A percentile compares a stretch with the other conserved stretches of the same genome.
Conservation (phyloP, 805 yeast species). For the Peterozyma xylosa region DNA sequence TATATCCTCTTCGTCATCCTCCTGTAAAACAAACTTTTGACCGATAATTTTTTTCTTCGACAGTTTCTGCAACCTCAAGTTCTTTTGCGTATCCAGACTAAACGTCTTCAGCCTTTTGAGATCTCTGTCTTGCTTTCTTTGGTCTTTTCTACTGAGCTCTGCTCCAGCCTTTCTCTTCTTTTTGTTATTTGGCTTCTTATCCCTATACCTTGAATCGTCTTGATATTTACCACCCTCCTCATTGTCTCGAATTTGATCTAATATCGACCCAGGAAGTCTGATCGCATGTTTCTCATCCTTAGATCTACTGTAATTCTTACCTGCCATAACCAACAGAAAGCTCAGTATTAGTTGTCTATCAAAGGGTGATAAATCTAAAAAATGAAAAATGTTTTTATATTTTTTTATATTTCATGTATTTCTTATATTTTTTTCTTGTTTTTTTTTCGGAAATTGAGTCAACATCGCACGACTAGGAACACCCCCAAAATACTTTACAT, state of each 20-base stretch:
- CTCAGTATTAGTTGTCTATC: too few relatives aligned
- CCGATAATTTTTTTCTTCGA: constrained; percentile 14
- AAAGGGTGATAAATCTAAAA: too few relatives aligned
- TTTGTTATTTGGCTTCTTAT: constrained; percentile 12
- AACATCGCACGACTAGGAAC: too few relatives aligned
- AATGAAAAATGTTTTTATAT: too few relatives aligned
- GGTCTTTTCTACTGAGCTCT: constrained; percentile 24
- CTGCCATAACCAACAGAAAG: too few relatives aligned
- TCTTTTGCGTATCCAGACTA: not conserved
- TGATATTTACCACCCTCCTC: constrained; percentile 27
- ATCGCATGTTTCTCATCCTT: constrained; percentile 20
- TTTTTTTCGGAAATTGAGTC: too few relatives aligned
- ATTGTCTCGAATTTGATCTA: constrained; percentile 30
- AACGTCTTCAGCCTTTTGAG: constrained; percentile 22
- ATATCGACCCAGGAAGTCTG: constrained; percentile 32
- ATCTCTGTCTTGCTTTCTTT: constrained; percentile 27
- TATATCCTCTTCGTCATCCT: constrained; percentile 15
- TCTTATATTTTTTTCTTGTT: too few relatives aligned
- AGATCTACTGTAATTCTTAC: not conserved
- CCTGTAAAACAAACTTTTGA: constrained; percentile 10
- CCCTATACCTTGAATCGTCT: constrained; percentile 20
- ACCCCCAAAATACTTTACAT: too few relatives aligned
- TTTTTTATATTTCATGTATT: too few relatives aligned
- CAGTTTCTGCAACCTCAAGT: constrained; percentile 11
- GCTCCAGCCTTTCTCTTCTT: constrained; percentile 18